Evolutionary conservation across 139 green algal genomes (phyloP).

Genomic region (Chlorella sp.): DNA sequence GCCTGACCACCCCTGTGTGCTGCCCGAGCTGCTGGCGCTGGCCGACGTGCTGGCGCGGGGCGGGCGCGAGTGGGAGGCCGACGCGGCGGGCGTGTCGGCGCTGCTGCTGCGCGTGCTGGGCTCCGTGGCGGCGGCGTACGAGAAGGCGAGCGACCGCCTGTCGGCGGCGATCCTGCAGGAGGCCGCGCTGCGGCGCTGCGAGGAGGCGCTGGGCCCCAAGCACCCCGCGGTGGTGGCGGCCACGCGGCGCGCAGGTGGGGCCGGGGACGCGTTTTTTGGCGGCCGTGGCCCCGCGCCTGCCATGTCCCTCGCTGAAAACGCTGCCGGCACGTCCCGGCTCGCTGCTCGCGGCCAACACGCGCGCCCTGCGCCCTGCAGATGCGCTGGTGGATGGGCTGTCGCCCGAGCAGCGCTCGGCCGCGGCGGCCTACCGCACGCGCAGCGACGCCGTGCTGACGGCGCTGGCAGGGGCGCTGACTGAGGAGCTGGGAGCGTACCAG

Average conservation of each 20-base stretch:
- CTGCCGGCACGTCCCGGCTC: neutral
- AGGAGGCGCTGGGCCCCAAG: neutral
- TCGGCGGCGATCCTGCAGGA: slow-evolving; percentile 45
- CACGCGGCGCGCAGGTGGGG: neutral
- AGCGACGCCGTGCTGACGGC: neutral
- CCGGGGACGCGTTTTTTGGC: neutral
- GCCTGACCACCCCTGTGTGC: slow-evolving; percentile 41
- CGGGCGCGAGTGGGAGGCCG: slow-evolving; percentile 33
- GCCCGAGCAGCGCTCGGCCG: neutral
- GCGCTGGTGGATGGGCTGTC: neutral
- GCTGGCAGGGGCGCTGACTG: slow-evolving; percentile 22
- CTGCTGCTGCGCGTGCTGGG: slow-evolving; percentile 31
- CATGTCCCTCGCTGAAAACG: neutral
- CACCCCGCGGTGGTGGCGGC: neutral
- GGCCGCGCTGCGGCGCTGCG: slow-evolving; percentile 35
- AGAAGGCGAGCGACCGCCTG: slow-evolving; percentile 21
- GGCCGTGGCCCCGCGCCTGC: neutral
- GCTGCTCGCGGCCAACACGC: neutral
- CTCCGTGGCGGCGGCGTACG: slow-evolving; percentile 33
- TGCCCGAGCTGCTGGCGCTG: slow-evolving; percentile 50
- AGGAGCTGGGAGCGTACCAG: slow-evolving; percentile 38
- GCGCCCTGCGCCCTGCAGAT: slow-evolving; percentile 12
- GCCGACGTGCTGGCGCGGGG: slow-evolving; percentile 22
- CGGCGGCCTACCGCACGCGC: neutral
- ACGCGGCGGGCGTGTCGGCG: slow-evolving; percentile 33